Evolutionary conservation across 495 filamentous ascomycete species (phyloP).

Genomic region (Podospora pseudopauciseta): DNA sequence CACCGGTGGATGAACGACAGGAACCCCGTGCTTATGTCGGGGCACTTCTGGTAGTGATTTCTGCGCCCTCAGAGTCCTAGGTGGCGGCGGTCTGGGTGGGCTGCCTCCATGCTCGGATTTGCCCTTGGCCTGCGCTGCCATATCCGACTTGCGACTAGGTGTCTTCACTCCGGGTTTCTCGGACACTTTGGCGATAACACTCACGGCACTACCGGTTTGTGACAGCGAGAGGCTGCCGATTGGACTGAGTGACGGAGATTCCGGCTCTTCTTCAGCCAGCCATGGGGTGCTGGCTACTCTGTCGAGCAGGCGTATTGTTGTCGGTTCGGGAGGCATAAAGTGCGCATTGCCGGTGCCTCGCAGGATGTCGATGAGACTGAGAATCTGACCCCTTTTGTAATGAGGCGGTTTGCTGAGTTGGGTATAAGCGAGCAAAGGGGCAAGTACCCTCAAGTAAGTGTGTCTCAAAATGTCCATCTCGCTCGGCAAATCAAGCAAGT

Average conservation of each 20-base stretch:
- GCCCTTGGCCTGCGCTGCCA: conserved; percentile 17
- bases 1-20: conserved; percentile 31
- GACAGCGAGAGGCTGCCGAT: conserved; percentile 48
- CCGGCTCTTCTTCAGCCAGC: conserved; percentile 55
- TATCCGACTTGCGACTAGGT: conserved; percentile 60
- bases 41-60: conserved; percentile 47
- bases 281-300: conserved; percentile 82
- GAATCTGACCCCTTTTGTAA: conserved; percentile 88
- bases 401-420: conserved; percentile 79
- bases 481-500: conserved; percentile 85
- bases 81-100: conserved; percentile 15
- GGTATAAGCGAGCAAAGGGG: conserved; percentile 84
- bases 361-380: conserved; percentile 68
- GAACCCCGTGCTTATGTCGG: conserved; percentile 46
- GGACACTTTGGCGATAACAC: conserved; percentile 70
- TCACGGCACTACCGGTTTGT: conserved; percentile 55
- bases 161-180: conserved; percentile 85
- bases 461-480: conserved; percentile 78
- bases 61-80: conserved; percentile 33
- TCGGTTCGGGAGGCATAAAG: conserved; percentile 88
- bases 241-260: conserved; percentile 41
- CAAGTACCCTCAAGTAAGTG: conserved; percentile 95
- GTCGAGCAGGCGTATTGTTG: conserved; percentile 76
- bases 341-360: conserved; percentile 61
- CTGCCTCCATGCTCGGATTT: conserved; percentile 11